Conservation (phyloP, 306 rosid species). For the Cucurbita moschata region DNA sequence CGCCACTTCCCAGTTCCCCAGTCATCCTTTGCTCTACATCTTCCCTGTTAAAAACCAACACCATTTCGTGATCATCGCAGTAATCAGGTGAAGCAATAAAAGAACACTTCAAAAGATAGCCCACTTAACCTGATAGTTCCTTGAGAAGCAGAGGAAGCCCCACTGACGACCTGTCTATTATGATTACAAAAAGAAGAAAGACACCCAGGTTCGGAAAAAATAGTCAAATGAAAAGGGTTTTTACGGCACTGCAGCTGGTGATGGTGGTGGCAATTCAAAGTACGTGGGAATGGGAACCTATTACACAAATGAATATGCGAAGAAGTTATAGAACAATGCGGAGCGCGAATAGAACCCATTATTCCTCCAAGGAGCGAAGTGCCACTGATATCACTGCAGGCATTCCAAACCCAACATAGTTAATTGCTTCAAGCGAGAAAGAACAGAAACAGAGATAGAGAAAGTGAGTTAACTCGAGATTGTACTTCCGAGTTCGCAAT, state of each 20-base stretch:
- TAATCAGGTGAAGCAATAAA: neutral
- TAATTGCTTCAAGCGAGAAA: neutral
- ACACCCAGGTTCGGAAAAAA: neutral
- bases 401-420: neutral
- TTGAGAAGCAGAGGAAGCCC: constrained; percentile 3
- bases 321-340: neutral
- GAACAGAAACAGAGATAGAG: neutral
- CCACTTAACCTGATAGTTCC: neutral
- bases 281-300: neutral
- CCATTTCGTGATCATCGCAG: neutral
- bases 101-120: neutral
- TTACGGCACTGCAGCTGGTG: neutral
- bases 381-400: neutral
- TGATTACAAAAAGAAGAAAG: neutral
- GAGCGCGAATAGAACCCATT: constrained; percentile 6
- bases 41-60: constrained; percentile 22
- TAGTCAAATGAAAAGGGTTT: neutral
- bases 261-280: neutral
- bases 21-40: constrained; percentile 16
- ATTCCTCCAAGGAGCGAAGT: neutral
- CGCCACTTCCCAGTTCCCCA: constrained; percentile 12
- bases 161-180: neutral
- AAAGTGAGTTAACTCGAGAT: neutral
- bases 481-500: neutral
- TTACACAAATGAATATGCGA: neutral